Evolutionary conservation across 441 rosid species (phyloP).

Genomic region (Gossypium lobatum): DNA sequence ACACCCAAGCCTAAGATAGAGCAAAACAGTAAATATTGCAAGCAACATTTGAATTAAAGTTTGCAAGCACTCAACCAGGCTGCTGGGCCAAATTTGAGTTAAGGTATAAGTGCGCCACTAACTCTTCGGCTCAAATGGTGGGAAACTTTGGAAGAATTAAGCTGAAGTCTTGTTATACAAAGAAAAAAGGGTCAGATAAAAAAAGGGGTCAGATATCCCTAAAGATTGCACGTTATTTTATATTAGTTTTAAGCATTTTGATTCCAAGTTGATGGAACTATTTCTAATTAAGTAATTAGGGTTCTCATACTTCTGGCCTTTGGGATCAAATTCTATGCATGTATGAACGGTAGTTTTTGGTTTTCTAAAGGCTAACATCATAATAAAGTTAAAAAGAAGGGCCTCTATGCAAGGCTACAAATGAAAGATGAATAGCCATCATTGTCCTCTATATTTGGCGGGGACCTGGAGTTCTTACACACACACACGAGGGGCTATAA

Average conservation of each 20-base stretch:
- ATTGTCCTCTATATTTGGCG: conserved; percentile 14
- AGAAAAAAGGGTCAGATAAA: background rate
- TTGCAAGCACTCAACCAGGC: background rate
- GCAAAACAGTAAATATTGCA: background rate
- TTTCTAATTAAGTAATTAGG: background rate
- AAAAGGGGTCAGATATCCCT: background rate
- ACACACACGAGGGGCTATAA: conserved; percentile 3
- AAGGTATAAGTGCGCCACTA: background rate
- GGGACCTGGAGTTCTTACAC: conserved; percentile 15
- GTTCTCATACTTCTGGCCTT: background rate
- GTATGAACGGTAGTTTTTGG: background rate
- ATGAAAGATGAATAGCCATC: conserved; percentile 11
- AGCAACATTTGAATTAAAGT: background rate
- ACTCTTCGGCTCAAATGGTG: background rate
- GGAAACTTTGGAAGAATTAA: background rate
- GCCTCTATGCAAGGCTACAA: conserved; percentile 17
- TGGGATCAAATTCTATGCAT: background rate
- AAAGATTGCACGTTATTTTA: background rate
- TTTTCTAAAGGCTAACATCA: background rate
- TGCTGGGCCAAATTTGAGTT: background rate
- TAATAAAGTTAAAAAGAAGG: conserved; percentile 14
- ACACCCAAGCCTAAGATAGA: background rate
- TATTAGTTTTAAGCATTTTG: too few relatives aligned
- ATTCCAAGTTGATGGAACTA: too few relatives aligned
- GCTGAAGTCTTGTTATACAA: background rate